These are phyloP conservation scores for Blastosporella zonata DNA, from an alignment of 1,284 basidiomycete genomes.

Conservation along the genomic window DNA sequence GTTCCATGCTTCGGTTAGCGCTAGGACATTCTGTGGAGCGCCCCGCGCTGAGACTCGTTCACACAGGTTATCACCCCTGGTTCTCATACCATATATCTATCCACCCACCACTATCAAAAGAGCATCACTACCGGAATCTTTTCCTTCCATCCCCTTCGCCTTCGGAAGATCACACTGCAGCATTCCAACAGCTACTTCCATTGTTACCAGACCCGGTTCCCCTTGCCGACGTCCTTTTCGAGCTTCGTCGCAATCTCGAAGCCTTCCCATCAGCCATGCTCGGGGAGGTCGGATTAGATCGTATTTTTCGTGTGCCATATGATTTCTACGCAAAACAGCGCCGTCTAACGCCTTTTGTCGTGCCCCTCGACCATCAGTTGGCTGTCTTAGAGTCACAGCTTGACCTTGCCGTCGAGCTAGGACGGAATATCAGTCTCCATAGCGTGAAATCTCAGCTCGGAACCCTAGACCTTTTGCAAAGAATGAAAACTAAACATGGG, in stretches of 20 bases:
- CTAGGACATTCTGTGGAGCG: constrained; percentile 1
- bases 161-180: constrained; percentile 26
- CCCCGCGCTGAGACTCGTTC: constrained; percentile 8
- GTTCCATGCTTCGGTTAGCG: constrained; percentile 72
- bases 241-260: constrained; percentile 55
- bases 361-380: constrained; percentile 73
- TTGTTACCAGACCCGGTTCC: constrained; percentile 61
- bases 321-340: constrained; percentile 43
- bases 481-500: constrained; percentile 50
- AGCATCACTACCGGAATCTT: constrained; percentile 63
- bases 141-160: constrained; percentile 38
- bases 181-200: constrained; percentile 51
- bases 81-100: constrained; percentile 70
- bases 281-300: constrained; percentile 83
- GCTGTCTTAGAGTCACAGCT: constrained; percentile 73
- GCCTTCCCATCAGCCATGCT: constrained; percentile 68
- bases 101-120: constrained; percentile 40
- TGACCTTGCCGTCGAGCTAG: constrained; percentile 68
- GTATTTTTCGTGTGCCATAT: constrained; percentile 65
- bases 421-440: constrained; percentile 73
- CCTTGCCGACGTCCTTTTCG: constrained; percentile 48
- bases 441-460: constrained; percentile 70
- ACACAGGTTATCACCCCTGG: constrained; percentile 80
- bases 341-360: constrained; percentile 62
- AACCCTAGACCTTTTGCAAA: constrained; percentile 59